phyloP scores from a whole-genome alignment of 202 grass and related monocot species.

The Zoysia matrella region DNA sequence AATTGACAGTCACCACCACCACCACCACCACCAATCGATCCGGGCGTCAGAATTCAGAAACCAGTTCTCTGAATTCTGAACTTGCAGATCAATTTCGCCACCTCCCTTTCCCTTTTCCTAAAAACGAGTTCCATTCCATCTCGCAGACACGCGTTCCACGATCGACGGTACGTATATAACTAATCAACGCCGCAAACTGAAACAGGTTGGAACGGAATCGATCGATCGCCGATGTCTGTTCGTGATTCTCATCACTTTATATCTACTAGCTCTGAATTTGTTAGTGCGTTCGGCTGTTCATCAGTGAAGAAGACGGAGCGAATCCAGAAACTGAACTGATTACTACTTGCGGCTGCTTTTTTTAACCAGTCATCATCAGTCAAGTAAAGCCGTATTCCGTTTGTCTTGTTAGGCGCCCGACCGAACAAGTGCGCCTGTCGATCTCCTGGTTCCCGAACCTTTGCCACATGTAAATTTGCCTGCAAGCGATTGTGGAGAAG shows the following conservation, averaged over 20 bases:
- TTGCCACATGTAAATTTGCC: neutral
- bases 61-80: too few species aligned
- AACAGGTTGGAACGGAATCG: neutral
- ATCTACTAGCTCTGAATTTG: neutral
- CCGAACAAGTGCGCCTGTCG: constrained; percentile 21
- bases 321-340: constrained; percentile 12
- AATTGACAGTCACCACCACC: too few species aligned
- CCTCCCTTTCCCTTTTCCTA: too few species aligned
- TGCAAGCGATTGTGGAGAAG: too few species aligned
- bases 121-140: constrained; percentile 9
- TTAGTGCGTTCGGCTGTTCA: neutral
- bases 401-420: constrained; percentile 38
- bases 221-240: neutral
- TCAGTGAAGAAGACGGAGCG: neutral
- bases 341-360: neutral
- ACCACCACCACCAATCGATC: too few species aligned
- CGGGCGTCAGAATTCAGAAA: too few species aligned
- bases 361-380: neutral
- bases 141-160: neutral
- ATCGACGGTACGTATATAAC: neutral
- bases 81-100: too few species aligned
- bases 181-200: neutral
- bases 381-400: constrained; percentile 37
- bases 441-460: neutral
- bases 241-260: neutral